phyloP scores from a whole-genome alignment of 2,329 filamentous ascomycete species.

The Scytalidium lignicola region DNA sequence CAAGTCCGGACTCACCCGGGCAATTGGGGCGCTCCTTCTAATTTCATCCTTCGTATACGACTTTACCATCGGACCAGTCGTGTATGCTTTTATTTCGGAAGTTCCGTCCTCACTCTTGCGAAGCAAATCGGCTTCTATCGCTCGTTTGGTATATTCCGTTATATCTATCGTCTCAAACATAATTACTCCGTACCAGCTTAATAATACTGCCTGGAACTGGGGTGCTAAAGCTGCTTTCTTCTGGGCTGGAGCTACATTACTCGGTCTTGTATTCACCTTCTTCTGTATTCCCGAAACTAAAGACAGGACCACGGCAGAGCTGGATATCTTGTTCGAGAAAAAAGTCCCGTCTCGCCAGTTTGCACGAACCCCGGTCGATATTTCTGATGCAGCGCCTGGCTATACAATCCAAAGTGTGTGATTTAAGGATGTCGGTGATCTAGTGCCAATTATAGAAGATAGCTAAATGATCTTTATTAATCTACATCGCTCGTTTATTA shows the following conservation, averaged over 20 bases:
- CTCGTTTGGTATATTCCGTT: constrained; percentile 33
- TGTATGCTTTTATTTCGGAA: constrained; percentile 36
- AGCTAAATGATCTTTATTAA: too few species aligned
- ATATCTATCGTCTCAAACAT: constrained; percentile 42
- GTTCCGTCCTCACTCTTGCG: constrained; percentile 30
- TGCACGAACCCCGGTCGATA: constrained; percentile 64
- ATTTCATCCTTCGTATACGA: constrained; percentile 78
- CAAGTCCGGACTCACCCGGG: constrained; percentile 37
- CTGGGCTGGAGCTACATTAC: constrained; percentile 22
- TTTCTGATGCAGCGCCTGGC: constrained; percentile 4
- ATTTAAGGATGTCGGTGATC: too few species aligned
- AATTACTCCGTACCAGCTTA: constrained; percentile 41
- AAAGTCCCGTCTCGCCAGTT: constrained; percentile 22
- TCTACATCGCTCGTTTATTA: too few species aligned
- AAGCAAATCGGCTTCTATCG: constrained; percentile 33
- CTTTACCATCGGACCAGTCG: constrained; percentile 75
- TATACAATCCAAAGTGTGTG: too few species aligned
- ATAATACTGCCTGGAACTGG: constrained; percentile 29
- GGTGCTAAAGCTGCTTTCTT: constrained; percentile 31
- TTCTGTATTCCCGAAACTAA: constrained; percentile 74
- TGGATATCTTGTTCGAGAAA: constrained; percentile 69
- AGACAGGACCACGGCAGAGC: constrained; percentile 76
- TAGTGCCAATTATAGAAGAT: too few species aligned
- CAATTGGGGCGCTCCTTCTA: constrained; percentile 60
- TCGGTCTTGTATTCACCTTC: constrained; percentile 17